Percentiles rank a stretch among this genome's conserved stretches.
phyloP scores from a whole-genome alignment of 1,284 basidiomycete species.

The Cutaneotrichosporon sp. region DNA sequence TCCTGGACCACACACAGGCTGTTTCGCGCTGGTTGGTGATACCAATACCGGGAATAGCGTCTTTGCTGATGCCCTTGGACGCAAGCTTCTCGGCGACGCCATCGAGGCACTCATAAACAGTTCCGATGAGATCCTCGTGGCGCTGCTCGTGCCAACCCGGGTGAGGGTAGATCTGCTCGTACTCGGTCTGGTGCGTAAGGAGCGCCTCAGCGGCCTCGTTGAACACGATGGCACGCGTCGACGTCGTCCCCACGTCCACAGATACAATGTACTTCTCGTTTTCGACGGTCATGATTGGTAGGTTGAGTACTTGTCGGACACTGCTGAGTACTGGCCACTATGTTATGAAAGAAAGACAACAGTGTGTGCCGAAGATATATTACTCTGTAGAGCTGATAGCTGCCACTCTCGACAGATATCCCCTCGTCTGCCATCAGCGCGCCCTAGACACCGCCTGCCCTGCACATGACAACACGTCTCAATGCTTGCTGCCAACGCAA shows the following conservation, averaged over 20 bases:
- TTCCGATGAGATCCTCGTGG: slow-evolving; percentile 71
- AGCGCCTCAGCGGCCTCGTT: slow-evolving; percentile 81
- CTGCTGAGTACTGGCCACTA: no score
- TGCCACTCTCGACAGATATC: no score
- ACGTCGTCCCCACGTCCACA: slow-evolving; percentile 42
- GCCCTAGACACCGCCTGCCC: no score
- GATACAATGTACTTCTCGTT: slow-evolving; percentile 11
- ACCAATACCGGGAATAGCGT: slow-evolving; percentile 76
- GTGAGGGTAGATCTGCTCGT: slow-evolving; percentile 82
- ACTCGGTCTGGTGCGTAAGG: slow-evolving; percentile 80
- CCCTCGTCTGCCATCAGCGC: no score
- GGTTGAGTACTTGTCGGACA: no score
- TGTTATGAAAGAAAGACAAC: no score
- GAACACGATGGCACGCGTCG: slow-evolving; percentile 89
- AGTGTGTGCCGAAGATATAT: no score
- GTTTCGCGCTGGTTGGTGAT: slow-evolving; percentile 99
- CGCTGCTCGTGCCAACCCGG: slow-evolving; percentile 97
- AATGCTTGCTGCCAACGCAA: no score
- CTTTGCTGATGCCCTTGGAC: slow-evolving; percentile 61
- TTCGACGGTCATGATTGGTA: slow-evolving; percentile 4
- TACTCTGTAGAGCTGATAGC: no score
- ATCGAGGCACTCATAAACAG: slow-evolving; percentile 72
- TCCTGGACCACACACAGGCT: slow-evolving; percentile 85
- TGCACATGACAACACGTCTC: no score
- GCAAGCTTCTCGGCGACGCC: slow-evolving; percentile 68